These are phyloP conservation scores for Lipomyces japonicus DNA, from an alignment of 805 yeast genomes.

Conservation along the genomic window DNA sequence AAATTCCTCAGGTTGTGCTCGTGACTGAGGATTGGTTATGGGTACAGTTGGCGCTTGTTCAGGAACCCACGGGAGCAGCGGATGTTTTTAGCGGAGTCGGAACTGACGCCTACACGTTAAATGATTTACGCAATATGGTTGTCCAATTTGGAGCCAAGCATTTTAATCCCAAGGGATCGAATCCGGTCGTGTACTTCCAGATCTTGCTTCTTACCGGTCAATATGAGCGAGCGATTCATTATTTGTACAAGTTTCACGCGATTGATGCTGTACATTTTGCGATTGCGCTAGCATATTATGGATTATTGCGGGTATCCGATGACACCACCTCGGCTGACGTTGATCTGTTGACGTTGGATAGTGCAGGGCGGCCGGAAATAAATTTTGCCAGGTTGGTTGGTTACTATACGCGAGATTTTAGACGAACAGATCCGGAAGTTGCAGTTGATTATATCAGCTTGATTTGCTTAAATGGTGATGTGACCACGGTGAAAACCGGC, in stretches of 20 bases:
- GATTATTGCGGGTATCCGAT: constrained; percentile 53
- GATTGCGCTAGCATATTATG: constrained; percentile 71
- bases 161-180: constrained; percentile 58
- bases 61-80: constrained; percentile 14
- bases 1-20: constrained; percentile 61
- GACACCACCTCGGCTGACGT: constrained; percentile 31
- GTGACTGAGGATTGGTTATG: constrained; percentile 96
- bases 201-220: constrained; percentile 71
- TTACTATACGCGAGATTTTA: constrained; percentile 75
- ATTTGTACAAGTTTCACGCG: constrained; percentile 59
- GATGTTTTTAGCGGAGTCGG: constrained; percentile 19
- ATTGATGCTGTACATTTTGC: constrained; percentile 88
- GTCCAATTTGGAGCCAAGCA: constrained; percentile 67
- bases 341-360: constrained; percentile 40
- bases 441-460: constrained; percentile 86
- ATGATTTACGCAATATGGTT: constrained; percentile 69
- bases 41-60: constrained; percentile 76
- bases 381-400: constrained; percentile 65
- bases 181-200: constrained; percentile 69
- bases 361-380: constrained; percentile 38
- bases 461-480: constrained; percentile 54
- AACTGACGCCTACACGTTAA: constrained; percentile 51
- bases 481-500: constrained; percentile 33
- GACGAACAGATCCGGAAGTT: constrained; percentile 78
- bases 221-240: constrained; percentile 73